phyloP scores from a whole-genome alignment of 2,329 filamentous ascomycete species.

The Fusarium udum region DNA sequence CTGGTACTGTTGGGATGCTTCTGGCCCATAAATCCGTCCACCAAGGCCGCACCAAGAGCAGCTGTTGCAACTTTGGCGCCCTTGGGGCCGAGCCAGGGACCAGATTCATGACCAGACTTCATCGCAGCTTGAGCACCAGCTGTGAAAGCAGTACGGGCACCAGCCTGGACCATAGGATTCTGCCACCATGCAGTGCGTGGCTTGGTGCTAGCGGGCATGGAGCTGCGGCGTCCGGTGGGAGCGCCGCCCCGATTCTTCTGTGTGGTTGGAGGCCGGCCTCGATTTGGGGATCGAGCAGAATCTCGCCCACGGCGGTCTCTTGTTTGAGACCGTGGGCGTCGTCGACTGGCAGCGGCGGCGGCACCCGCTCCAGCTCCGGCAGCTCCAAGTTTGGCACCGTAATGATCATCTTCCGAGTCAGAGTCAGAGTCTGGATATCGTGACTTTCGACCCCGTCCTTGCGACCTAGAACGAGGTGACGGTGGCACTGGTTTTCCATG shows the following conservation, averaged over 20 bases:
- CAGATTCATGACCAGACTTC: conserved; percentile 55
- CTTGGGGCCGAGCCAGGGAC: conserved; percentile 59
- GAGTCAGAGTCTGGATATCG: conserved; percentile 24
- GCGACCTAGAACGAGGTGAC: conserved; percentile 24
- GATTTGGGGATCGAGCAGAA: conserved; percentile 24
- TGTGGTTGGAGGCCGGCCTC: conserved; percentile 38
- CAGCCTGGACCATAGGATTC: conserved; percentile 52
- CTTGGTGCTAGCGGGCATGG: conserved; percentile 47
- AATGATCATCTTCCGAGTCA: conserved; percentile 32
- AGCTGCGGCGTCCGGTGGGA: conserved; percentile 43
- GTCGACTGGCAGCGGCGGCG: conserved; percentile 17
- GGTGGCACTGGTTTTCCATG: conserved; percentile 20
- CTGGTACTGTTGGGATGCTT: conserved; percentile 44
- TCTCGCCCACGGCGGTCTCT: conserved; percentile 26
- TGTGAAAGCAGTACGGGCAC: conserved; percentile 57
- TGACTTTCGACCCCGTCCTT: conserved; percentile 22
- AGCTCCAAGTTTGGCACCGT: conserved; percentile 1
- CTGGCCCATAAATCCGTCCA: conserved; percentile 56
- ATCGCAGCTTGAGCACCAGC: conserved; percentile 61
- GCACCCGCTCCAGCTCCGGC: conserved; percentile 16
- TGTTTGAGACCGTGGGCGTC: conserved; percentile 39
- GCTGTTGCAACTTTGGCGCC: conserved; percentile 60
- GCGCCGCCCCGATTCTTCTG: conserved; percentile 23
- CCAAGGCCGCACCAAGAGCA: conserved; percentile 58
- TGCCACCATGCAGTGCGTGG: conserved; percentile 47